These are phyloP conservation scores for Boletellus dicymbophilus DNA, from an alignment of 1,284 basidiomycete genomes.

Conservation along the genomic window DNA sequence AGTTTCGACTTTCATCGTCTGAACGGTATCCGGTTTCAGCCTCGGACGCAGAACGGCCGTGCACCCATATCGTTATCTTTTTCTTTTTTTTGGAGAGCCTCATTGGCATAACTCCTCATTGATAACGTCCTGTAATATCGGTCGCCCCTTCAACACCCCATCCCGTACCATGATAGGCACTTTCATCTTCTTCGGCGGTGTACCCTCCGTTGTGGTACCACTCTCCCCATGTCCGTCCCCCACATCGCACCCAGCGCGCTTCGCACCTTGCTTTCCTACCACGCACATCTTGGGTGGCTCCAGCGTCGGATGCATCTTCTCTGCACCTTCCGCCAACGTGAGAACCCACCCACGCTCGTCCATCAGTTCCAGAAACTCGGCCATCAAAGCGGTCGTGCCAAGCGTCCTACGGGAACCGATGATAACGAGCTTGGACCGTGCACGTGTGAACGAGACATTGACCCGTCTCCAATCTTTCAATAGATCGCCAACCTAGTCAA, in stretches of 20 bases:
- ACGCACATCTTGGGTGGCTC: slow-evolving; percentile 11
- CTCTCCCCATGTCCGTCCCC: neutral
- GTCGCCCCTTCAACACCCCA: slow-evolving; percentile 53
- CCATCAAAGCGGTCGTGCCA: slow-evolving; percentile 57
- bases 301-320: slow-evolving; percentile 47
- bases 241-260: slow-evolving; percentile 13
- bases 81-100: too few species aligned
- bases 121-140: slow-evolving; percentile 59
- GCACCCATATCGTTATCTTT: too few species aligned
- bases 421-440: slow-evolving; percentile 87
- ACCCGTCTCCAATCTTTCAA: slow-evolving; percentile 94
- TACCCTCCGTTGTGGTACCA: neutral
- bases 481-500: slow-evolving; percentile 79
- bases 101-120: slow-evolving; percentile 38
- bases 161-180: slow-evolving; percentile 35
- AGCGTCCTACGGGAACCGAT: slow-evolving; percentile 85
- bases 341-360: slow-evolving; percentile 71
- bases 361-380: slow-evolving; percentile 78
- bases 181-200: slow-evolving; percentile 38
- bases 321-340: slow-evolving; percentile 52
- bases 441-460: slow-evolving; percentile 97
- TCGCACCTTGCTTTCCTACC: slow-evolving; percentile 13
- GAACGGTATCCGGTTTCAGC: too few species aligned
- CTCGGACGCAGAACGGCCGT: too few species aligned
- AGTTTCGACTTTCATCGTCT: too few species aligned